These are phyloP conservation scores for Nakataea oryzae DNA, from an alignment of 2,329 filamentous ascomycete genomes.

Conservation along the genomic window DNA sequence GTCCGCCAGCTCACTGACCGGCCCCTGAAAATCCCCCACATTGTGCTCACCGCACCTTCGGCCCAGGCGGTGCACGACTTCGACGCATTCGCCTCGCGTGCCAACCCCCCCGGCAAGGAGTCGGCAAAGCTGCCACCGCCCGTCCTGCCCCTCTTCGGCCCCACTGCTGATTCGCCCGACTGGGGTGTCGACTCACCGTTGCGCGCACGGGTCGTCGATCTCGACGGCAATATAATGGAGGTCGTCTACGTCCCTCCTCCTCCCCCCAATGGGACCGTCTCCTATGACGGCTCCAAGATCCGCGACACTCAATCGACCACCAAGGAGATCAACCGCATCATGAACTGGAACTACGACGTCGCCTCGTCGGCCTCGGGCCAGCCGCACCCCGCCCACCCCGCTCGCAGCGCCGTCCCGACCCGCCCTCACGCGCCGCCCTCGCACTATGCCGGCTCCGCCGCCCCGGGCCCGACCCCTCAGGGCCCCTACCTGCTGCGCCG, in stretches of 20 bases:
- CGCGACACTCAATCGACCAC: conserved; percentile 24
- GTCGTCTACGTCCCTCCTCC: conserved; percentile 48
- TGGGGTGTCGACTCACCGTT: conserved; percentile 19
- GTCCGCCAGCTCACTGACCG: conserved; percentile 31
- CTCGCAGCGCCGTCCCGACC: conserved; percentile 8
- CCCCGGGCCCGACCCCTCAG: conserved; percentile 10
- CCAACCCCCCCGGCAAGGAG: conserved; percentile 26
- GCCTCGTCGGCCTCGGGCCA: conserved; percentile 13
- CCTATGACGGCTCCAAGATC: conserved; percentile 18
- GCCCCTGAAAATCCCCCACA: conserved; percentile 30
- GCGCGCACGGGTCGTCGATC: conserved; percentile 56
- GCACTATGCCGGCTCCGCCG: conserved; percentile 6
- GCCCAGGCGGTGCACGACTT: conserved; percentile 59
- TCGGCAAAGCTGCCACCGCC: conserved; percentile 5
- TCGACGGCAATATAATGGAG: conserved; percentile 78
- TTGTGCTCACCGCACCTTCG: conserved; percentile 60
- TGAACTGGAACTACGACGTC: conserved; percentile 39
- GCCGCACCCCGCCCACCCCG: conserved; percentile 13
- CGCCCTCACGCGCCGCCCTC: conserved; percentile 8
- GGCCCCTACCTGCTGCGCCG: conserved; percentile 19
- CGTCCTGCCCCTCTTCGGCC: neutral
- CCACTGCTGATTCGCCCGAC: neutral
- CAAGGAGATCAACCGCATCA: conserved; percentile 30
- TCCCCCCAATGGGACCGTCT: conserved; percentile 22
- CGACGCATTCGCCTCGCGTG: conserved; percentile 57